These are phyloP conservation scores for Gossypium turneri DNA, from an alignment of 345 rosid genomes.

Conservation along the genomic window DNA sequence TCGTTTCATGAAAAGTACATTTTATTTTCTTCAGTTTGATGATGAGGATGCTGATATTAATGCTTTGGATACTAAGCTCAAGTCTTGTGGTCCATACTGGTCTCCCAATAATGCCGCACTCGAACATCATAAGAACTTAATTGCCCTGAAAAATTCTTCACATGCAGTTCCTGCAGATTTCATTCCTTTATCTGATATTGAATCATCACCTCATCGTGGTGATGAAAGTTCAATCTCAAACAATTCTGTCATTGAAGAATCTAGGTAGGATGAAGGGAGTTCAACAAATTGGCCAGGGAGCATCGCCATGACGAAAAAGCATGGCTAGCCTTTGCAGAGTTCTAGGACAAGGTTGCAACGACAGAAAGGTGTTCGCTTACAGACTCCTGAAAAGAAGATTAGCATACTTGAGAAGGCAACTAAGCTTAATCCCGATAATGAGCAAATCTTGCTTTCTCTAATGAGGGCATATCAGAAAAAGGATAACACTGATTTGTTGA, in stretches of 20 bases:
- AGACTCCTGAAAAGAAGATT: conserved; percentile 88
- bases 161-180: conserved; percentile 38
- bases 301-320: conserved; percentile 66
- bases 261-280: conserved; percentile 95
- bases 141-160: conserved; percentile 36
- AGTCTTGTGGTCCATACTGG: conserved; percentile 81
- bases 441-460: conserved; percentile 69
- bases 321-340: conserved; percentile 80
- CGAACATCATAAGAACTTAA: conserved; percentile 58
- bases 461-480: conserved; percentile 77
- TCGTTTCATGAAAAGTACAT: too few relatives aligned
- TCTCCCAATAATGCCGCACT: conserved; percentile 69
- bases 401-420: conserved; percentile 86
- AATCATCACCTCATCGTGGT: conserved; percentile 27
- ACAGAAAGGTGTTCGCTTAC: conserved; percentile 80
- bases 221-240: conserved; percentile 26
- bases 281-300: conserved; percentile 73
- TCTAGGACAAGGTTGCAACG: conserved; percentile 77
- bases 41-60: conserved; percentile 67
- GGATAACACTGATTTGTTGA: conserved; percentile 66
- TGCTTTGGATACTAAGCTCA: conserved; percentile 54
- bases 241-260: conserved; percentile 50
- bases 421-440: conserved; percentile 83
- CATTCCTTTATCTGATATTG: conserved; percentile 52
- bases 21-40: neutral